Percentiles rank a stretch among this genome's conserved stretches.
These are phyloP conservation scores for Coemansia sp. DNA, from an alignment of 192 early-diverging fungal species.

Conservation along the genomic window DNA sequence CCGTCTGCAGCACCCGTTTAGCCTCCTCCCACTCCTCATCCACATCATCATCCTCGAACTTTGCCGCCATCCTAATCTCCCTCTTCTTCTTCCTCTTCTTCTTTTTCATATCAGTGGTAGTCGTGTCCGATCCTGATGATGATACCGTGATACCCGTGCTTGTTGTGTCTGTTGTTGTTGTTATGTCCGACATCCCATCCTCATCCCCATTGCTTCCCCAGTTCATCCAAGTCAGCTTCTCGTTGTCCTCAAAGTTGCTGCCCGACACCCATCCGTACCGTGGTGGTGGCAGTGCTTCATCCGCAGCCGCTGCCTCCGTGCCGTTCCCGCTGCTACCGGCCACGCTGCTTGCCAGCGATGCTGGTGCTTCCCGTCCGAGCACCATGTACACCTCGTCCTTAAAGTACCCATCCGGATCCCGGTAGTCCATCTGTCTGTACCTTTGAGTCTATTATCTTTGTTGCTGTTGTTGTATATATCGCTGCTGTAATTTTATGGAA, in stretches of 20 bases:
- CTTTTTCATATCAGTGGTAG: not conserved
- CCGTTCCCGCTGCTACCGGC: not conserved
- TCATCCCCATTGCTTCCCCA: not conserved
- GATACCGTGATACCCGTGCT: slow-evolving; percentile 3
- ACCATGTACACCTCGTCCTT: slow-evolving; percentile 44
- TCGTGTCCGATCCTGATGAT: slow-evolving; percentile 5
- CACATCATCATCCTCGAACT: not conserved
- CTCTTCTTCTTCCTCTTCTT: too few relatives aligned
- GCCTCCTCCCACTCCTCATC: slow-evolving; percentile 52
- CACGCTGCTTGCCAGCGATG: slow-evolving; percentile 3
- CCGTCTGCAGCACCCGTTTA: slow-evolving; percentile 39
- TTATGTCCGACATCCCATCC: not conserved
- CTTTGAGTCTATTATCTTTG: too few relatives aligned
- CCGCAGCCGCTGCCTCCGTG: not conserved
- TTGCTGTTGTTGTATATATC: slow-evolving; percentile 1
- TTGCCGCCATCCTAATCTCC: not conserved
- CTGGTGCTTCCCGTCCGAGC: slow-evolving; percentile 31
- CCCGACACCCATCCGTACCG: slow-evolving; percentile 20
- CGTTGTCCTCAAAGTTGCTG: slow-evolving; percentile 20
- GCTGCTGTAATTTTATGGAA: slow-evolving; percentile 15
- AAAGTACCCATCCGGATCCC: slow-evolving; percentile 47
- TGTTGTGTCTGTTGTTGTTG: slow-evolving; percentile 1
- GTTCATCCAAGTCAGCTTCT: not conserved
- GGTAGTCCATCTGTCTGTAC: slow-evolving; percentile 33
- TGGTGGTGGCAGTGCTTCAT: slow-evolving; percentile 4